Percentiles rank a stretch among this genome's conserved stretches.
These are phyloP conservation scores for Sugiyamaella qingdaonensis DNA, from an alignment of 805 yeast species.

Conservation along the genomic window DNA sequence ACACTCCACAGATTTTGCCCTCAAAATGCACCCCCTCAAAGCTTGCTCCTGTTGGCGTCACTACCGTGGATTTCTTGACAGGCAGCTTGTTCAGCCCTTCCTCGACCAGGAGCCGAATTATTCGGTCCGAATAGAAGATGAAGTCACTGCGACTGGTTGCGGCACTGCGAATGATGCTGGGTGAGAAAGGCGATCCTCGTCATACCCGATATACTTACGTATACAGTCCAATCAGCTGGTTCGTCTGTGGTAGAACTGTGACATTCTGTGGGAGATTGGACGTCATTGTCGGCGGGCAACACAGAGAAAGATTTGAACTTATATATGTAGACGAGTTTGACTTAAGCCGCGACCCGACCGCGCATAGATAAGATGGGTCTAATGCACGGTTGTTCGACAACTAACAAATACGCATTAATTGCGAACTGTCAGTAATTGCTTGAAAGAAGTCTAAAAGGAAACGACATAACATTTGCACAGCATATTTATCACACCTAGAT, in stretches of 20 bases:
- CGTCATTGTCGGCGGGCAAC: not conserved
- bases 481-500: too few species aligned
- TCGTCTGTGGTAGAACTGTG: constrained; percentile 73
- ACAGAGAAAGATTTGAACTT: not conserved
- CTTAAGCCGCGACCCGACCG: not conserved
- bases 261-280: constrained; percentile 45
- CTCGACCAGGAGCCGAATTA: constrained; percentile 89
- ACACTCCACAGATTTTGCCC: constrained; percentile 97
- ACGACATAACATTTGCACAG: too few species aligned
- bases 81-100: constrained; percentile 94
- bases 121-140: constrained; percentile 91
- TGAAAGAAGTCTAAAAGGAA: too few species aligned
- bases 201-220: constrained; percentile 39
- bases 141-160: constrained; percentile 84
- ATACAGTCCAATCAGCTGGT: constrained; percentile 82
- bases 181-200: not conserved
- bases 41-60: constrained; percentile 68
- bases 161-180: constrained; percentile 71
- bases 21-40: constrained; percentile 70
- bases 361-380: too few species aligned
- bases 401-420: too few species aligned
- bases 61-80: constrained; percentile 61
- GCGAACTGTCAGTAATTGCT: too few species aligned
- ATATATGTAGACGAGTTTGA: not conserved
- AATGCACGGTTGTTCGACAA: too few species aligned